Base-by-base conservation (phyloP, 2,329 filamentous ascomycete genomes). In the Xylaria sp. region DNA sequence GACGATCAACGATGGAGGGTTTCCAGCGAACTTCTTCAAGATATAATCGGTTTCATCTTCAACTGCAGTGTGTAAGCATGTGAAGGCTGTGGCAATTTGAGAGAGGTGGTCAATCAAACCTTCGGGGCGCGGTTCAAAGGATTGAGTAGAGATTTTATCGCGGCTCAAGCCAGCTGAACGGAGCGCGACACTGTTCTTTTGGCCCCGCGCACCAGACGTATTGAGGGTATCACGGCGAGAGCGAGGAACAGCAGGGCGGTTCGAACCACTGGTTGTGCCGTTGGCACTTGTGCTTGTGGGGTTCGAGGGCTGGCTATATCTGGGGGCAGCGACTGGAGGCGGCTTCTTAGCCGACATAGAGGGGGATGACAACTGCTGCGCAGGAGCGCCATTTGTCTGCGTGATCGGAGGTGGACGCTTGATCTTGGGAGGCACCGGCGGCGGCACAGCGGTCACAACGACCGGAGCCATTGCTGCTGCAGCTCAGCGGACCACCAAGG, bases 1-100 rank as follows among this genome's bases (percentile, higher is more conserved):
- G 27, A 99, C 84, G 57, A 95, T 89, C 27, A 99, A 83, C 3
- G 95, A 98, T 0, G 96, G 94, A 9, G 90, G 88, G 57, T 85
- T 85, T 84, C 93, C 75, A 80, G 85, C 84, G 79, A 91, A 94
- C 80, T 94, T 97, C 73, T 87, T 89, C n/a, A 98, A 84, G 54
- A 98, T 93, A 74, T 96, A 92, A 15, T 29, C 44, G 38, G 66
- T 60, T 86, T 90, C 88, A 33, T 89, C 91, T 77, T 91, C 87
- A 49, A 95, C 93, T 94, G 63, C 13, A 42, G 22, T 13, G 27
- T 42, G 73, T 72, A 67, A 73, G 63, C 63, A 70, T 49, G 15
- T 20, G 60, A 56, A 56, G 51, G 27, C 9, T 5, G 47, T 4
- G 17, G 33, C 11, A 20, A 47, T 22, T 7, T 11, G 11, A 33